Evolutionary conservation across 1,284 basidiomycete species (phyloP).

Genomic region (Schizophyllum amplum): DNA sequence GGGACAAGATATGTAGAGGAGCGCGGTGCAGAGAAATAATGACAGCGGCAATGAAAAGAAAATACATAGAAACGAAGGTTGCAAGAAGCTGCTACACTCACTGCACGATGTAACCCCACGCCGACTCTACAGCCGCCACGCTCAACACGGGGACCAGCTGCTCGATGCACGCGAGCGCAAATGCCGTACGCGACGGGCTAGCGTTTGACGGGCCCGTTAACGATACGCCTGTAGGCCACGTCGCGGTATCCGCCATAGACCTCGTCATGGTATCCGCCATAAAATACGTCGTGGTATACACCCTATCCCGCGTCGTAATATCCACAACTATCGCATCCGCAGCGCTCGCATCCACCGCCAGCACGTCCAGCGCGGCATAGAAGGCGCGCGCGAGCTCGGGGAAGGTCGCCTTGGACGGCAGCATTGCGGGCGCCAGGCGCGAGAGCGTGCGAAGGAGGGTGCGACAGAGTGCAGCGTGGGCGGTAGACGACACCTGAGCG

Average conservation of each 20-base stretch:
- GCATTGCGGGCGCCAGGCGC: conserved; percentile 61
- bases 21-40: background rate
- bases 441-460: conserved; percentile 44
- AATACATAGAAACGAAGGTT: conserved; percentile 3
- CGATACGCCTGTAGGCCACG: background rate
- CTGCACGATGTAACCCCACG: conserved; percentile 55
- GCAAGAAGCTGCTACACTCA: too few relatives aligned
- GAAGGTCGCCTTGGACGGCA: conserved; percentile 45
- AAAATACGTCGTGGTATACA: too few relatives aligned
- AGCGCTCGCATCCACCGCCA: conserved; percentile 33
- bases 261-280: too few relatives aligned
- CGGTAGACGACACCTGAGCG: too few relatives aligned
- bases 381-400: conserved; percentile 60
- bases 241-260: too few relatives aligned
- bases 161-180: conserved; percentile 57
- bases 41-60: conserved; percentile 6
- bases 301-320: background rate
- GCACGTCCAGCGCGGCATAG: conserved; percentile 63
- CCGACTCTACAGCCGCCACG: conserved; percentile 36
- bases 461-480: too few relatives aligned
- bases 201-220: background rate
- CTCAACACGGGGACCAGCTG: conserved; percentile 57
- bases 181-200: conserved; percentile 29
- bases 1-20: too few relatives aligned
- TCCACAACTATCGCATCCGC: background rate